phyloP scores from a whole-genome alignment of 768 basidiomycete species.

The Phlebiopsis gigantea region DNA sequence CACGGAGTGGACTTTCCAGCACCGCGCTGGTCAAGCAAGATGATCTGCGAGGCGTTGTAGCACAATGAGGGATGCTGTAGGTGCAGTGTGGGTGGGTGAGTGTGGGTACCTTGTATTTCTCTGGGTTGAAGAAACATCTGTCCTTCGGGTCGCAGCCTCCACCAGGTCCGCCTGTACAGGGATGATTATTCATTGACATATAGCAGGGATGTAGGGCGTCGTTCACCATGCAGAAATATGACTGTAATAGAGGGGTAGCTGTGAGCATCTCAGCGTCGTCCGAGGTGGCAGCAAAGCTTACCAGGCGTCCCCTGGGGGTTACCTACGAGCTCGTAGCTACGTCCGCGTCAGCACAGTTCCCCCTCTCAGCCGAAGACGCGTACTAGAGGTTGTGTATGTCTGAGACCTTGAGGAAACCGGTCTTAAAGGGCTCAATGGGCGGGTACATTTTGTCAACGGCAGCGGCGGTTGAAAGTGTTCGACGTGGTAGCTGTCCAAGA shows the following conservation, averaged over 20 bases:
- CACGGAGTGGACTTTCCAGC: constrained; percentile 83
- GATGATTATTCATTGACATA: neutral
- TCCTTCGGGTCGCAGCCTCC: constrained; percentile 67
- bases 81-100: constrained; percentile 2
- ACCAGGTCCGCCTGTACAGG: constrained; percentile 69
- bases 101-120: constrained; percentile 67
- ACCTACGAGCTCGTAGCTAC: constrained; percentile 77
- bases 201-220: neutral
- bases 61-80: neutral
- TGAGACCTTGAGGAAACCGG: constrained; percentile 63
- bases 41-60: constrained; percentile 42
- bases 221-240: constrained; percentile 70
- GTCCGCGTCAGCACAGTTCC: neutral
- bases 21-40: constrained; percentile 89
- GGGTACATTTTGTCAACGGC: constrained; percentile 55
- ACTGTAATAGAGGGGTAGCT: constrained; percentile 33
- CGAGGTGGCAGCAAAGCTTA: constrained; percentile 22
- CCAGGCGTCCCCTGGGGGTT: constrained; percentile 75
- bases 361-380: constrained; percentile 17
- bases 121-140: constrained; percentile 76
- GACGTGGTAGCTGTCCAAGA: neutral
- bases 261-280: neutral
- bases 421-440: constrained; percentile 57
- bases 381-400: constrained; percentile 76
- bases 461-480: neutral